Conservation (phyloP, 768 basidiomycete species). For the Phaeolepiota aurea region DNA sequence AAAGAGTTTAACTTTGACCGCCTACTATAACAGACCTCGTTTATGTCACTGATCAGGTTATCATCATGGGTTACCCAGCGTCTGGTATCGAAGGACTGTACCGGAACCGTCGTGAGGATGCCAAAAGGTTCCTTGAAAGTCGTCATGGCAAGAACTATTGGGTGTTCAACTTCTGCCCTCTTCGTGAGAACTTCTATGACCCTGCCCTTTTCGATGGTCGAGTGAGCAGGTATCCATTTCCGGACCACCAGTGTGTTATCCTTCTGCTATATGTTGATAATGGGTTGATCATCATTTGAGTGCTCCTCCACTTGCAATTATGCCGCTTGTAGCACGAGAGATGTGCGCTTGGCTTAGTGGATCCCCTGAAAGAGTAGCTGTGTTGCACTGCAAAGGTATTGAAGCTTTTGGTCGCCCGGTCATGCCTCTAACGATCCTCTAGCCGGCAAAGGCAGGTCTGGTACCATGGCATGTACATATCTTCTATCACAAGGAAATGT, state of each 20-base stretch:
- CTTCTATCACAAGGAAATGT: background rate
- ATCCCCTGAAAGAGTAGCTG: conserved; percentile 60
- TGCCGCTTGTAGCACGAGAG: conserved; percentile 67
- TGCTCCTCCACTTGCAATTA: conserved; percentile 68
- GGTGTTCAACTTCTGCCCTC: conserved; percentile 86
- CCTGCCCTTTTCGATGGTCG: conserved; percentile 59
- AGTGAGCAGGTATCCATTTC: conserved; percentile 82
- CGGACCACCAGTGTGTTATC: conserved; percentile 74
- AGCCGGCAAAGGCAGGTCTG: conserved; percentile 53
- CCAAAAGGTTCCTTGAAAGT: conserved; percentile 63
- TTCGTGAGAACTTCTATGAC: conserved; percentile 75
- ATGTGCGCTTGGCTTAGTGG: conserved; percentile 66
- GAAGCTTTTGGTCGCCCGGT: background rate
- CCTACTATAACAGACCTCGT: conserved; percentile 35
- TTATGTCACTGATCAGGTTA: conserved; percentile 66
- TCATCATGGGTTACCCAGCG: conserved; percentile 84
- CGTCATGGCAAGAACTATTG: conserved; percentile 73
- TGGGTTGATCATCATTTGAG: conserved; percentile 19
- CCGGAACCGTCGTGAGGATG: conserved; percentile 71
- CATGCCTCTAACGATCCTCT: background rate
- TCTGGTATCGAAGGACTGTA: conserved; percentile 72
- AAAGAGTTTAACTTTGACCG: background rate
- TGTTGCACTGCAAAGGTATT: conserved; percentile 82
- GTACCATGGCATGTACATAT: background rate
- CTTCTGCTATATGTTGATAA: background rate